Evolutionary conservation across 2,329 filamentous ascomycete genomes (phyloP), one percentile per base, ranked within the genome.

Genomic region (Pseudonectria foliicola): DNA sequence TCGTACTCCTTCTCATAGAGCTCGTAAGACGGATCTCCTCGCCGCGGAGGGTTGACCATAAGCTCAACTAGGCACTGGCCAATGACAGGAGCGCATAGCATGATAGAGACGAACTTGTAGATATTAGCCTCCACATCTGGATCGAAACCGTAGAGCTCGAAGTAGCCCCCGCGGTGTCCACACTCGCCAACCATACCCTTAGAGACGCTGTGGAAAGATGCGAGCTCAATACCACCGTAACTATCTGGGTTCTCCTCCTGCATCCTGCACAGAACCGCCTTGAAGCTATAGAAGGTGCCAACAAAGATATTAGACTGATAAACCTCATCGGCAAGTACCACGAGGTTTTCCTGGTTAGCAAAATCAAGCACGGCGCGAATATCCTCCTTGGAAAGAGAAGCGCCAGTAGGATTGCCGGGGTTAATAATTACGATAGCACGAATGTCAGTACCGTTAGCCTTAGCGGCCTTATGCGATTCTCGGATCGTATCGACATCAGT

Each of bases 161-260:
- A 96, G 74, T 94, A 98, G 35, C 92, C 92, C 50, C 90, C 92
- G 45, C 92, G 85, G 70, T 98, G 92, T 34, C 92, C 92, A 61
- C 92, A 98, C 70, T 98, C 92, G 57, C 92, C 92, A 8, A 95
- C 85, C 89, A 98, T 96, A 54, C 92, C 92, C 76, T 98, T 98
- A 59, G 87, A 95, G 37, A 93, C 75, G 54, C 83, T 90, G 73
- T 98, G 90, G 46, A 98, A 72, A 34, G 87, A 95, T 31, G 82
- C 90, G 38, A 98, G 77, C 68, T 96, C 89, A 40, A 98, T 70
- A 49, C 76, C 61, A 63, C 94, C 85, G 66, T 87, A 96, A 59
- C 79, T 80, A 54, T 79, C 84, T 1, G 82, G 77, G 29, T 71
- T 63, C 56, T 82, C 75, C 60, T 82, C 71, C 62, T 96, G 90